phyloP scores from a whole-genome alignment of 2,329 filamentous ascomycete species.

The Colletotrichum lupini region DNA sequence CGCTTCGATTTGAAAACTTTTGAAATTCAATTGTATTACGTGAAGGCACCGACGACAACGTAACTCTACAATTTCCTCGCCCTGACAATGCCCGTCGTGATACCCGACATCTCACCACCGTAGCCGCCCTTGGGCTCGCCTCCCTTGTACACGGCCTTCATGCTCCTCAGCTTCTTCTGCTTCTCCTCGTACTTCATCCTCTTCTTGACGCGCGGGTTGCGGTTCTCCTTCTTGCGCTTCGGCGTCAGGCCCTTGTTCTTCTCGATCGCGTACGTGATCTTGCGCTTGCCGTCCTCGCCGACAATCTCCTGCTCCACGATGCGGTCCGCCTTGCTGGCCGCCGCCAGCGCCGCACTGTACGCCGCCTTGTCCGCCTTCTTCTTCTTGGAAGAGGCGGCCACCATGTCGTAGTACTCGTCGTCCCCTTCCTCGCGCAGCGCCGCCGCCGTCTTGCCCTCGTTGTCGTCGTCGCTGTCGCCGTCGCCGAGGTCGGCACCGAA shows the following conservation, averaged over 20 bases:
- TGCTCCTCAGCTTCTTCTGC: constrained; percentile 94
- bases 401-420: constrained; percentile 90
- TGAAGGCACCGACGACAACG: constrained; percentile 4
- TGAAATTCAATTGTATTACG: constrained; percentile 33
- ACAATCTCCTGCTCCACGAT: constrained; percentile 75
- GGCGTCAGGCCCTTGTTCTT: constrained; percentile 98
- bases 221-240: constrained; percentile 90
- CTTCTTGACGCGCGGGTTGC: constrained; percentile 98
- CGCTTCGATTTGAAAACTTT: neutral
- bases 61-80: constrained; percentile 82
- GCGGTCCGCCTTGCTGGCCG: constrained; percentile 72
- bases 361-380: constrained; percentile 79
- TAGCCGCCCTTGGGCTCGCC: constrained; percentile 88
- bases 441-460: constrained; percentile 67
- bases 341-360: constrained; percentile 65
- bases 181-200: constrained; percentile 95
- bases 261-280: constrained; percentile 92
- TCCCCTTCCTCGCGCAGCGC: constrained; percentile 66
- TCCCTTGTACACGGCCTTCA: constrained; percentile 87
- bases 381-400: constrained; percentile 74
- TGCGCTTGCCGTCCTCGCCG: constrained; percentile 87
- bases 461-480: constrained; percentile 72
- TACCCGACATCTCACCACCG: constrained; percentile 91
- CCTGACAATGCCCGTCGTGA: constrained; percentile 93
- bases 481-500: constrained; percentile 74